Conservation (phyloP, 148 eudicot genomes). For the Dianthus caryophyllus region DNA sequence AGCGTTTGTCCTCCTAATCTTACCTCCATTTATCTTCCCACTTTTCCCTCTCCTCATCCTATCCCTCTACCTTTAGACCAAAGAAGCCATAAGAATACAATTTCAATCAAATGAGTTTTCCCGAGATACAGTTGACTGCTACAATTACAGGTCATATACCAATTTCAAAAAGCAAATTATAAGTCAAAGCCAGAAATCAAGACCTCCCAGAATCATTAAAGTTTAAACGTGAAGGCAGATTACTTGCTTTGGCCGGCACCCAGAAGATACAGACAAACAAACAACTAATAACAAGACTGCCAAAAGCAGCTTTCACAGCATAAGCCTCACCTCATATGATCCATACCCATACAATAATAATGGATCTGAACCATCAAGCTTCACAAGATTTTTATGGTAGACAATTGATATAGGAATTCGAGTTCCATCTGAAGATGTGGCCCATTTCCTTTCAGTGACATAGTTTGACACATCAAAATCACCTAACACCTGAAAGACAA, state of each 20-base stretch:
- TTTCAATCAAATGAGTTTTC: not conserved
- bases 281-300: not conserved
- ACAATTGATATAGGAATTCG: constrained; percentile 75
- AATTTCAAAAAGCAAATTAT: not conserved
- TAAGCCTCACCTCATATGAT: constrained; percentile 72
- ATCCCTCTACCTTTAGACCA: too few relatives aligned
- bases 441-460: constrained; percentile 82
- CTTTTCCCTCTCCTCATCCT: too few relatives aligned
- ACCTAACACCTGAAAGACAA: constrained; percentile 63
- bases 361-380: constrained; percentile 92
- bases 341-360: constrained; percentile 83
- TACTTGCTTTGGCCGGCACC: not conserved
- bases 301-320: not conserved
- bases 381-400: constrained; percentile 66
- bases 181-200: too few relatives aligned
- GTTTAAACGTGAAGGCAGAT: too few relatives aligned
- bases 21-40: too few relatives aligned
- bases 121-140: not conserved
- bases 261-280: not conserved
- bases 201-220: too few relatives aligned
- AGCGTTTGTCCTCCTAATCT: too few relatives aligned
- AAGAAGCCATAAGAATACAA: not conserved
- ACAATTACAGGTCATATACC: not conserved
- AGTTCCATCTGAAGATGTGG: constrained; percentile 72
- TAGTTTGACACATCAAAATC: constrained; percentile 76